Evolutionary conservation across 768 basidiomycete genomes (phyloP).

Genomic region (Podaxis sp.): DNA sequence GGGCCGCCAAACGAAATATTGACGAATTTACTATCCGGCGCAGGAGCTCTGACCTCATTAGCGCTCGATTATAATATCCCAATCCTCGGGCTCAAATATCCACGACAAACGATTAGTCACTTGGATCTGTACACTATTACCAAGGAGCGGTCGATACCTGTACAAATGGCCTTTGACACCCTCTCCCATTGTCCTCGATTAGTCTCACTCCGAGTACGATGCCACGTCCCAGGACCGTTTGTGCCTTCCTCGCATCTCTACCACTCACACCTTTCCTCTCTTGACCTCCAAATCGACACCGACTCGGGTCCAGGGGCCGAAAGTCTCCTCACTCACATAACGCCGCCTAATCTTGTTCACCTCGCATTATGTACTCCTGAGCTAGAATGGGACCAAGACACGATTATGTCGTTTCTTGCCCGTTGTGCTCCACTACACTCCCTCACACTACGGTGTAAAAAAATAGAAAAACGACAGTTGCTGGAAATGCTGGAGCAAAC

Average conservation of each 20-base stretch:
- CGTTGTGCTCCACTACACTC: background rate
- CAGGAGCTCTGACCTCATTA: background rate
- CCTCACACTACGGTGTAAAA: slow-evolving; percentile 9
- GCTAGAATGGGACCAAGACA: slow-evolving; percentile 12
- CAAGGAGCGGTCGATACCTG: slow-evolving; percentile 12
- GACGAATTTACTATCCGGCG: slow-evolving; percentile 3
- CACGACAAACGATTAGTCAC: slow-evolving; percentile 5
- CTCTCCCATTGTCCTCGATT: slow-evolving; percentile 8
- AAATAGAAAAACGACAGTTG: slow-evolving; percentile 2
- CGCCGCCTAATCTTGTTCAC: slow-evolving; percentile 5
- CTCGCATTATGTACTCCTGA: background rate
- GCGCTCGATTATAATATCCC: slow-evolving; percentile 8
- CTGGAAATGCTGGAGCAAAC: slow-evolving; percentile 5
- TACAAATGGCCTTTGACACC: slow-evolving; percentile 12
- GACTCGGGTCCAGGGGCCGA: slow-evolving; percentile 12
- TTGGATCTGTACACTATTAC: slow-evolving; percentile 9
- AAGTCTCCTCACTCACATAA: slow-evolving; percentile 3
- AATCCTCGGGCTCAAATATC: slow-evolving; percentile 2
- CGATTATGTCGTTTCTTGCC: slow-evolving; percentile 8
- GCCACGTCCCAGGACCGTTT: slow-evolving; percentile 6
- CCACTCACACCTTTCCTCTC: background rate
- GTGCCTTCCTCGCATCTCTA: slow-evolving; percentile 4
- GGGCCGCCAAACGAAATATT: background rate
- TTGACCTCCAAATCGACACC: slow-evolving; percentile 13
- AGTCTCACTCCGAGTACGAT: background rate